Evolutionary conservation across 495 filamentous ascomycete species (phyloP).

Genomic region (Aspergillus funiculosus): DNA sequence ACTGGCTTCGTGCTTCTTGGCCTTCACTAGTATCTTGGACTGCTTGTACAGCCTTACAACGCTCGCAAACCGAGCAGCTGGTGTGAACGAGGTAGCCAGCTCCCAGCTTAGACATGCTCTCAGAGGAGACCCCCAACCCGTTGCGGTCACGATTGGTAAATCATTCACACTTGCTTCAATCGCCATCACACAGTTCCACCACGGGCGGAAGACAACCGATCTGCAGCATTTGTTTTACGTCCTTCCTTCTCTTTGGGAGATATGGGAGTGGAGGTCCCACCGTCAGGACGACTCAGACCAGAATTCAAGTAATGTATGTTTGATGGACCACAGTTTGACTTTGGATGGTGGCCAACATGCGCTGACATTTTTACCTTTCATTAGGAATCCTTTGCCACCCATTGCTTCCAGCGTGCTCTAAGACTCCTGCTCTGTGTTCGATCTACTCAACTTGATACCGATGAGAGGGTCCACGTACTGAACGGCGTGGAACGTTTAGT

Average conservation of each 20-base stretch:
- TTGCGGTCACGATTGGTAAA: conserved; percentile 42
- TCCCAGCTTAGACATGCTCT: conserved; percentile 51
- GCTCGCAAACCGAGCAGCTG: conserved; percentile 24
- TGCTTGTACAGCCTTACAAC: conserved; percentile 33
- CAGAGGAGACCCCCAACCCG: conserved; percentile 40
- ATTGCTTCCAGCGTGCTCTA: conserved; percentile 37
- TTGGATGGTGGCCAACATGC: conserved; percentile 4
- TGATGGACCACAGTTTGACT: neutral
- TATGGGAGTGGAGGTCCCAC: conserved; percentile 44
- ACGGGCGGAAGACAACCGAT: conserved; percentile 34
- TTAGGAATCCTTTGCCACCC: conserved; percentile 35
- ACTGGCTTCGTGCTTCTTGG: conserved; percentile 35
- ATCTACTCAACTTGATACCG: conserved; percentile 32
- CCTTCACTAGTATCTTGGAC: conserved; percentile 37
- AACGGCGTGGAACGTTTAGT: conserved; percentile 56
- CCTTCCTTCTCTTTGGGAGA: conserved; percentile 32
- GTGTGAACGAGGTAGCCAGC: conserved; percentile 35
- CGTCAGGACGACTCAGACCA: conserved; percentile 35
- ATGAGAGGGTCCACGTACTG: conserved; percentile 34
- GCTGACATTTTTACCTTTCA: too few relatives aligned
- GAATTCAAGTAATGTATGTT: conserved; percentile 38
- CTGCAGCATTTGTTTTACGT: conserved; percentile 39
- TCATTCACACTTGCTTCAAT: conserved; percentile 34
- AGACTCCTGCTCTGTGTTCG: conserved; percentile 34
- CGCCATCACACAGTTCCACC: conserved; percentile 30